Evolutionary conservation across 352 stramenopile species (phyloP).

Genomic region (Pythium dissimile): DNA sequence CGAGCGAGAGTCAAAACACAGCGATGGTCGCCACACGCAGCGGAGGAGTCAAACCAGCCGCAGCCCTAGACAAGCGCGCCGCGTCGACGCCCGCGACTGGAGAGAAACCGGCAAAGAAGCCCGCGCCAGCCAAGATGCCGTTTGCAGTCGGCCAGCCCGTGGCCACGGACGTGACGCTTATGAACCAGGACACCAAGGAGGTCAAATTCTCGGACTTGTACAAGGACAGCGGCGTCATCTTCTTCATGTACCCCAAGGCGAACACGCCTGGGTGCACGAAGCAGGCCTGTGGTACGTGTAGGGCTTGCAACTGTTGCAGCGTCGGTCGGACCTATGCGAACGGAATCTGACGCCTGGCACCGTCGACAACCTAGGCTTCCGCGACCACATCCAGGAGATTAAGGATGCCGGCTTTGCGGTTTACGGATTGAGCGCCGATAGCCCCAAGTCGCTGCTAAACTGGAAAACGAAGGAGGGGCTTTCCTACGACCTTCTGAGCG

Average conservation of each 20-base stretch:
- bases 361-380: constrained; percentile 50
- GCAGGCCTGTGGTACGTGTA: constrained; percentile 68
- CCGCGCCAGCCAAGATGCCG: constrained; percentile 14
- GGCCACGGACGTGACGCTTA: constrained; percentile 59
- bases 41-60: constrained; percentile 14
- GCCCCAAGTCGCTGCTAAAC: constrained; percentile 60
- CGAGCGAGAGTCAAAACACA: not conserved
- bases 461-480: constrained; percentile 82
- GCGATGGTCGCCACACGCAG: constrained; percentile 24
- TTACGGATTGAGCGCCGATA: constrained; percentile 78
- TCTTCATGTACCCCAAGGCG: constrained; percentile 88
- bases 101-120: constrained; percentile 40
- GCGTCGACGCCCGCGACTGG: constrained; percentile 20
- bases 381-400: constrained; percentile 80
- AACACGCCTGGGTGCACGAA: constrained; percentile 88
- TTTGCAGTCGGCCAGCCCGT: constrained; percentile 46
- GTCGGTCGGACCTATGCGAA: too few species aligned
- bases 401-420: constrained; percentile 76
- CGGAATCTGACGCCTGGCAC: not conserved
- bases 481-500: constrained; percentile 78
- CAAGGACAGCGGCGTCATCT: constrained; percentile 75
- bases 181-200: constrained; percentile 64
- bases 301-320: too few species aligned
- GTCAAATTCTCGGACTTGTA: constrained; percentile 65
- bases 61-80: constrained; percentile 40